Evolutionary conservation across 2,329 filamentous ascomycete species (phyloP).

Genomic region (Fusarium kyushuense): DNA sequence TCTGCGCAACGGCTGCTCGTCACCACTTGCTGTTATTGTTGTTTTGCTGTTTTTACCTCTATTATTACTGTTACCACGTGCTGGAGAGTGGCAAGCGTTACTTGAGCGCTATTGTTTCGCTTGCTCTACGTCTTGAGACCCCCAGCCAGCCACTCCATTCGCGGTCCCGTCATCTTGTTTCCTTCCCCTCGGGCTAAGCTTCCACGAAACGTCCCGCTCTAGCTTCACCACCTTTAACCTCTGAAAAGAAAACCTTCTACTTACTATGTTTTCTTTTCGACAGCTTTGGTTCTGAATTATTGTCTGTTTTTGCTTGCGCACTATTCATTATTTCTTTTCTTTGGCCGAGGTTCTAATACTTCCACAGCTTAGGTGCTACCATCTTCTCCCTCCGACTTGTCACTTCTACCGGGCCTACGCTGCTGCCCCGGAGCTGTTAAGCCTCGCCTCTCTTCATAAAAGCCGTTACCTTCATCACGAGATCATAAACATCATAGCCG

Average conservation of each 20-base stretch:
- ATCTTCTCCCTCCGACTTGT: conserved; percentile 16
- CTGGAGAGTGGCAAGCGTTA: conserved; percentile 22
- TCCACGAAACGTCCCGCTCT: conserved; percentile 19
- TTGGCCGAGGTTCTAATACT: conserved; percentile 20
- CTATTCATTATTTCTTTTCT: conserved; percentile 10
- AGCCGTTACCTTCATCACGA: conserved; percentile 17
- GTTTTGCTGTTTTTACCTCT: neutral
- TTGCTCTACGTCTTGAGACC: conserved; percentile 26
- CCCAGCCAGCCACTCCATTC: conserved; percentile 42
- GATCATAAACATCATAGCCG: conserved; percentile 32
- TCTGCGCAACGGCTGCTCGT: conserved; percentile 20
- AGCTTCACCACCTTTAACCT: conserved; percentile 28
- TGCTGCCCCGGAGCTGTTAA: conserved; percentile 25
- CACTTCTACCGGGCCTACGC: conserved; percentile 21
- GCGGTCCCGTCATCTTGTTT: conserved; percentile 26
- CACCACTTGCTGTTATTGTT: conserved; percentile 8
- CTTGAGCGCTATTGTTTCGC: conserved; percentile 35
- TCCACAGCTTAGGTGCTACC: conserved; percentile 21
- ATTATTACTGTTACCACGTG: neutral
- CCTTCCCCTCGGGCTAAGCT: conserved; percentile 17
- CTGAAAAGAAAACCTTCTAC: conserved; percentile 7
- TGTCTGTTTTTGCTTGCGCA: conserved; percentile 15
- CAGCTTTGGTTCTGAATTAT: conserved; percentile 15
- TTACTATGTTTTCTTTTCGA: conserved; percentile 10
- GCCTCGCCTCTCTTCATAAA: conserved; percentile 17